Evolutionary conservation across 148 eudicot species (phyloP), one percentile per base, ranked within the genome.

Genomic region (Pouteria glomerata): DNA sequence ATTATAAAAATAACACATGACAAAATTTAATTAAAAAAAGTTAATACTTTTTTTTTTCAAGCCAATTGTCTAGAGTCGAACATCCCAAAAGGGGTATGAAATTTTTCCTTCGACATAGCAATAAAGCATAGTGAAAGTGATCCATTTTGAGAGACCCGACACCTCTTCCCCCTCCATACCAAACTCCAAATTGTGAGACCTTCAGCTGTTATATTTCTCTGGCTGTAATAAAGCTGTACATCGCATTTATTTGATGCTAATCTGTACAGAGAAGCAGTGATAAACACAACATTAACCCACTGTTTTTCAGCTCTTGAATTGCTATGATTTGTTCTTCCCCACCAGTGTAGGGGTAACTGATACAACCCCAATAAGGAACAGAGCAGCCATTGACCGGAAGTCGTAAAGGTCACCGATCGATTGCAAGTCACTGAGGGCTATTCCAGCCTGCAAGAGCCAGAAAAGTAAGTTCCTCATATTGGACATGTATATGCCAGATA

Each of bases 341-440:
- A 94, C 61, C 67, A 94, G 78, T 5, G 97, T 89, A 1, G 98
- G 98, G 33, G 98, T 91, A 44, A 94, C 70, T 29, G 85, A 56
- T 47, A 94, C 86, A 21, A 89, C 73, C 27, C 98, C 98, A 19
- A 94, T 94, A 27, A 94, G 85, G 79, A 94, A 91, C 33, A 94
- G 80, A n/a, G 97, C 87, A 26, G 93, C 97, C 35, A 94, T 85
- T 14, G 98, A 94, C 26, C 89, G 84, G 65, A 91, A 73, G 68
- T 94, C 96, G 14, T 94, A 94, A 21, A 94, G 93, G 71, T 94
- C 98, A 3, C 91, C 90, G 14, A 94, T 45, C 23, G 98, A 89
- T 7, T 81, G 86, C 80, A 94, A 79, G 47, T 94, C 98, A 44
- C 97, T 93, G 2, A 94, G 97, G 63, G 98, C 85, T 70, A 94